A percentile compares a stretch with the other conserved stretches of the same genome.
Evolutionary conservation across 2,329 filamentous ascomycete genomes (phyloP).

Genomic region (Hymenoscyphus linearis): DNA sequence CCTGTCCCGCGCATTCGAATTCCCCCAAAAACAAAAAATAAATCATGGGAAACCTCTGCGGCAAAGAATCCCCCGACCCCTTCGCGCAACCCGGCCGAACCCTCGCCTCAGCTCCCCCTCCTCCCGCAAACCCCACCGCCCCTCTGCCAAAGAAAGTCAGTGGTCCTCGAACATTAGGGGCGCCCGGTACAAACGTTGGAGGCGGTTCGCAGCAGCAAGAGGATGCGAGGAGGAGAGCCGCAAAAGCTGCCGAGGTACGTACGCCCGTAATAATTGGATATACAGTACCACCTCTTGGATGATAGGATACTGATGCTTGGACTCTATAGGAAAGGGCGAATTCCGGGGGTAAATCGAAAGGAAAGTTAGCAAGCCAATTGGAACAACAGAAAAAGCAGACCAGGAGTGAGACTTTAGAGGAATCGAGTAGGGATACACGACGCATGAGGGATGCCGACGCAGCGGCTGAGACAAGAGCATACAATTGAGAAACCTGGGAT

Average conservation of each 20-base stretch:
- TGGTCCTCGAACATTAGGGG: slow-evolving; percentile 61
- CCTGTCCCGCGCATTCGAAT: not conserved
- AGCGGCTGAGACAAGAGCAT: slow-evolving; percentile 49
- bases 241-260: slow-evolving; percentile 77
- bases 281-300: not conserved
- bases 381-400: slow-evolving; percentile 73
- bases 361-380: slow-evolving; percentile 64
- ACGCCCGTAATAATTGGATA: not conserved
- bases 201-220: slow-evolving; percentile 29
- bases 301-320: not conserved
- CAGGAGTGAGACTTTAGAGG: slow-evolving; percentile 59
- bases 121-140: slow-evolving; percentile 40
- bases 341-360: slow-evolving; percentile 48
- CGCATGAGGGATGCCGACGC: slow-evolving; percentile 59
- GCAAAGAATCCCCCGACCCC: slow-evolving; percentile 61
- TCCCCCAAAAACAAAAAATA: slow-evolving; percentile 4
- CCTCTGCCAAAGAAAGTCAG: slow-evolving; percentile 48
- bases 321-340: slow-evolving; percentile 59
- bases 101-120: slow-evolving; percentile 48
- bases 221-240: slow-evolving; percentile 68
- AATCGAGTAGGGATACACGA: slow-evolving; percentile 62
- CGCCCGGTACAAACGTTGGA: slow-evolving; percentile 38
- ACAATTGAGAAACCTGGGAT: slow-evolving; percentile 40
- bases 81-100: slow-evolving; percentile 70
- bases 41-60: slow-evolving; percentile 81